Evolutionary conservation across 371 early-diverging fungal species (phyloP), one percentile per base, ranked within the genome.

Genomic region (Mortierella sp.): DNA sequence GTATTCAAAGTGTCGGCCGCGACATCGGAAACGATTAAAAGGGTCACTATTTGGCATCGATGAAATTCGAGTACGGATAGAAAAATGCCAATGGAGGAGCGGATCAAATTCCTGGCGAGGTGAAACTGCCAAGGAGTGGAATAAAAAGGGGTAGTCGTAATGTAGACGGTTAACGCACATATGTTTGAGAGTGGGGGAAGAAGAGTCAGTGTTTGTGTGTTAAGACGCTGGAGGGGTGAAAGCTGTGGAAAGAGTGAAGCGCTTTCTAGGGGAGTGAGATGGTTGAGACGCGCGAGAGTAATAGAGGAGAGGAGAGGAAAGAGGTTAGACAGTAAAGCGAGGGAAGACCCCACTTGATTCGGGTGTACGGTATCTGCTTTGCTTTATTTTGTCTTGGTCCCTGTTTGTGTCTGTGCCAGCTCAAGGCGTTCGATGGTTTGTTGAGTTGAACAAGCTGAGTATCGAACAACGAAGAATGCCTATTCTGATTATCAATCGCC

Each of bases 401-500:
- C 13, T 28, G 57, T 57, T n/a, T 26, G 11, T 59, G 34, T 31
- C 31, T 16, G 59, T 59, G 26, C 28, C 31, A 59, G 59, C 28
- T 59, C 31, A 59, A 31, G 59, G 59, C 59, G 59, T 59, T 31
- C 59, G 13, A 28, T 13, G 57, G 57, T n/a, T 59, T 59, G 59
- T 31, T 31, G 59, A 59, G 59, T 16, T 16, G 59, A 59, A 59
- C 59, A 31, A 59, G 59, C 59, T 59, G 59, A 28, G 59, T 59
- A 31, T 14, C 59, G 31, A 59, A 31, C 14, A 13, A 31, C 14
- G 13, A 59, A 59, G 14, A 59, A 53, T 4, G 5, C 8, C 53
- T 13, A 53, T 21, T 53, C 24, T 59, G 59, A 59, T 59, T 59
- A 59, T 59, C 59, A 59, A 59, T 59, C 59, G 34, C 59, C 59